Percentiles rank a stretch among this genome's conserved stretches.
These are phyloP conservation scores for Stachybotrys chartarum DNA, from an alignment of 2,329 filamentous ascomycete genomes.

Conservation along the genomic window DNA sequence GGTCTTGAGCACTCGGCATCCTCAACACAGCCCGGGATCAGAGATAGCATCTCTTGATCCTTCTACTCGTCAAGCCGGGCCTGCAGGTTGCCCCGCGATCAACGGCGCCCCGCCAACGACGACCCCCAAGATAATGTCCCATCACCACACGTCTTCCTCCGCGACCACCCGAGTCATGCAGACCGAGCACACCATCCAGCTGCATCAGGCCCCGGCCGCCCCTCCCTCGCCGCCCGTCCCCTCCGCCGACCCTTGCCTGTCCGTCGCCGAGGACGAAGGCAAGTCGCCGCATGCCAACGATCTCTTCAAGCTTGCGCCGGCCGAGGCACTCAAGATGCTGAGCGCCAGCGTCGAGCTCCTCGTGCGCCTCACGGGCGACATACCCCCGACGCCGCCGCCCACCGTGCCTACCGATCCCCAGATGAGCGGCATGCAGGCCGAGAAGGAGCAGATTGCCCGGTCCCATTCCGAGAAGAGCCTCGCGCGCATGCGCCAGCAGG, in stretches of 20 bases:
- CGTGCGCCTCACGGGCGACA: constrained; percentile 66
- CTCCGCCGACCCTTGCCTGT: constrained; percentile 27
- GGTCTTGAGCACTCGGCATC: too few relatives aligned
- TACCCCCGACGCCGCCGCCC: constrained; percentile 72
- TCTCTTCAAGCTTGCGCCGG: constrained; percentile 64
- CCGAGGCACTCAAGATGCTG: constrained; percentile 74
- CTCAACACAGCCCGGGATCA: background rate
- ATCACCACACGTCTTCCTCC: constrained; percentile 10
- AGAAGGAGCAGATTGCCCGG: constrained; percentile 53
- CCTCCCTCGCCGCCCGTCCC: constrained; percentile 36
- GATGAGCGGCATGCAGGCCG: constrained; percentile 55
- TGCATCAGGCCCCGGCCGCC: constrained; percentile 9
- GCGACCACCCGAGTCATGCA: constrained; percentile 7
- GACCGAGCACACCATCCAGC: constrained; percentile 8
- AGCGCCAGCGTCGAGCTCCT: constrained; percentile 64
- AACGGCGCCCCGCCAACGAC: background rate
- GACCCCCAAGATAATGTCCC: constrained; percentile 13
- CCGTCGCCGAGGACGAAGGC: constrained; percentile 10
- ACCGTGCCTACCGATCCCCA: constrained; percentile 57
- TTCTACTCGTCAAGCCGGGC: too few relatives aligned
- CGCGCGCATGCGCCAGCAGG: constrained; percentile 34
- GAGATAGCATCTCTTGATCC: constrained; percentile 15
- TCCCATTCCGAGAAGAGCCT: constrained; percentile 50
- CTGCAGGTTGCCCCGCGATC: too few relatives aligned
- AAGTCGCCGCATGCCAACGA: constrained; percentile 38